A percentile compares a stretch with the other conserved stretches of the same genome.
These are phyloP conservation scores for Arachnomyces sp. DNA, from an alignment of 2,329 filamentous ascomycete species.

Conservation along the genomic window DNA sequence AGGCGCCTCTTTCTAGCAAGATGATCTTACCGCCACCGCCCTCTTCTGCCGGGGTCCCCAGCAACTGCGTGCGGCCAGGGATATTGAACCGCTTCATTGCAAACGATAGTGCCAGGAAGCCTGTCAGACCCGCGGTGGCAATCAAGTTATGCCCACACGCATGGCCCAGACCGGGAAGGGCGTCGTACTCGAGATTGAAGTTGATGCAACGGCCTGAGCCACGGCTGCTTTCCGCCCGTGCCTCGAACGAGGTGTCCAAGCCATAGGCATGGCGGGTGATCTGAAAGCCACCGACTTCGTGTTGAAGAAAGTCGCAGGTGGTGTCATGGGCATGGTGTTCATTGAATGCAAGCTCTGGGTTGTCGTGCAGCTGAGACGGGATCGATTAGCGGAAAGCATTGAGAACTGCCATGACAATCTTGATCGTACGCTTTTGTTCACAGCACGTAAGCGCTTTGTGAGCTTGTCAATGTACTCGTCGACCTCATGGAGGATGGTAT, in stretches of 20 bases:
- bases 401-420: too few relatives aligned
- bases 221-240: constrained; percentile 28
- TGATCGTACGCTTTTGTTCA: too few relatives aligned
- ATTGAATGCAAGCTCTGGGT: constrained; percentile 47
- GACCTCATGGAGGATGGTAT: too few relatives aligned
- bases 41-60: constrained; percentile 35
- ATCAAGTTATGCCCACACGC: constrained; percentile 37
- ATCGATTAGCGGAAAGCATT: background rate
- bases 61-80: constrained; percentile 26
- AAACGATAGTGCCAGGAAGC: constrained; percentile 40
- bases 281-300: constrained; percentile 32
- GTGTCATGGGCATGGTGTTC: constrained; percentile 47
- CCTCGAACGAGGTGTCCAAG: constrained; percentile 43
- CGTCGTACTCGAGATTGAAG: constrained; percentile 39
- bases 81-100: constrained; percentile 37
- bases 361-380: constrained; percentile 33
- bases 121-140: constrained; percentile 27
- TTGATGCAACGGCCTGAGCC: constrained; percentile 33
- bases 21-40: constrained; percentile 33
- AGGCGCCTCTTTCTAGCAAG: constrained; percentile 39
- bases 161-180: constrained; percentile 33
- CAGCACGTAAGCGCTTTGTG: too few relatives aligned
- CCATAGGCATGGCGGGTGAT: constrained; percentile 46
- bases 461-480: too few relatives aligned
- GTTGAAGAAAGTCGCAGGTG: constrained; percentile 39